phyloP scores from a whole-genome alignment of 345 rosid species.

The Triadica sebifera region DNA sequence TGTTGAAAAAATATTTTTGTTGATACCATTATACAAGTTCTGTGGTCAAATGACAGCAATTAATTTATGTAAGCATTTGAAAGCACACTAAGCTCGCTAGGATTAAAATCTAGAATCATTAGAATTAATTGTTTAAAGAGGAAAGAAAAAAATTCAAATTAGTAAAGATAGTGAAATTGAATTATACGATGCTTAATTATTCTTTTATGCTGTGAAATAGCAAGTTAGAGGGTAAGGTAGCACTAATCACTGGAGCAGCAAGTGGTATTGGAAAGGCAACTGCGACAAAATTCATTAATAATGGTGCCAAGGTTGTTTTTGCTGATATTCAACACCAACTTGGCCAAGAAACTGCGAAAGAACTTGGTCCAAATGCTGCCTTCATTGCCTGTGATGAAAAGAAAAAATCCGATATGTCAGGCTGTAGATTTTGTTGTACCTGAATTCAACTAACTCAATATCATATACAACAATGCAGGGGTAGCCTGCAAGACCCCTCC shows the following conservation, averaged over 20 bases:
- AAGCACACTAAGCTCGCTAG: not conserved
- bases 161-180: not conserved
- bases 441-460: slow-evolving; percentile 47
- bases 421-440: slow-evolving; percentile 66
- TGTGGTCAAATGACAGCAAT: too few species aligned
- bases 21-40: too few species aligned
- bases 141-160: not conserved
- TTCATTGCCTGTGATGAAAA: slow-evolving; percentile 65
- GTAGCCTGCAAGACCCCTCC: slow-evolving; percentile 57
- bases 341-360: slow-evolving; percentile 50
- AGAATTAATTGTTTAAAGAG: not conserved
- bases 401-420: slow-evolving; percentile 65
- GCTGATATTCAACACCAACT: slow-evolving; percentile 62
- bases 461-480: slow-evolving; percentile 89
- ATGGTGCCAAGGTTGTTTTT: slow-evolving; percentile 78
- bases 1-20: too few species aligned
- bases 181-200: not conserved
- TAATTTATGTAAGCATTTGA: not conserved
- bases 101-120: not conserved
- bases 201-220: slow-evolving; percentile 24
- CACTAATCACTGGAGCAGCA: slow-evolving; percentile 86
- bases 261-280: slow-evolving; percentile 84
- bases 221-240: slow-evolving; percentile 81
- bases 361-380: slow-evolving; percentile 60
- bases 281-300: slow-evolving; percentile 55